A percentile compares a stretch with the other conserved stretches of the same genome.
Evolutionary conservation across 495 filamentous ascomycete species (phyloP).

Genomic region (Penicillium cinerascens): DNA sequence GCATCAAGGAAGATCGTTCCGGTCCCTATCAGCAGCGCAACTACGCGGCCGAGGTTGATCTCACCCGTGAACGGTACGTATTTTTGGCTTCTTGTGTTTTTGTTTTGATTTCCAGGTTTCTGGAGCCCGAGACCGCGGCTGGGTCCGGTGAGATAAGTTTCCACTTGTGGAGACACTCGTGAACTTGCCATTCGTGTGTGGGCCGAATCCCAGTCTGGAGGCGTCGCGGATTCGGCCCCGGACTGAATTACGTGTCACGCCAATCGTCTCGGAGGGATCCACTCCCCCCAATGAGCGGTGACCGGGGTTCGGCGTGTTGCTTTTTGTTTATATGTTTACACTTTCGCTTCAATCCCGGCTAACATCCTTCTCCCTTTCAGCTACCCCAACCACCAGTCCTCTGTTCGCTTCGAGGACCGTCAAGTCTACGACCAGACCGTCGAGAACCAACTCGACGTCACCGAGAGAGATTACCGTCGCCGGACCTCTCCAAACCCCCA

Average conservation of each 20-base stretch:
- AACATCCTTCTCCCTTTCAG: constrained; percentile 29
- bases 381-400: constrained; percentile 53
- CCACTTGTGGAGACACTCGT: neutral
- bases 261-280: constrained; percentile 19
- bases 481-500: constrained; percentile 68
- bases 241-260: constrained; percentile 40
- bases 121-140: neutral
- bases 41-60: constrained; percentile 48
- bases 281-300: constrained; percentile 33
- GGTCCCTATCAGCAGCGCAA: constrained; percentile 10
- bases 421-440: constrained; percentile 50
- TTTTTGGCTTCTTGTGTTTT: constrained; percentile 9
- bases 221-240: constrained; percentile 28
- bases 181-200: neutral
- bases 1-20: constrained; percentile 52
- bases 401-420: constrained; percentile 52
- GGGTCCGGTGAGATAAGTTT: neutral
- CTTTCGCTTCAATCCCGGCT: constrained; percentile 16
- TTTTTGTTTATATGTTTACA: constrained; percentile 33
- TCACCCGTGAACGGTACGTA: constrained; percentile 55
- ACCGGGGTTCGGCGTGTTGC: constrained; percentile 19
- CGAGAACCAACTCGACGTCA: constrained; percentile 68
- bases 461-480: constrained; percentile 81
- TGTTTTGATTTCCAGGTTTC: constrained; percentile 14
- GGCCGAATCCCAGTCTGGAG: neutral